Percentiles rank a stretch among this genome's conserved stretches.
These are phyloP conservation scores for Brassica carinata DNA, from an alignment of 345 rosid species.

Conservation along the genomic window DNA sequence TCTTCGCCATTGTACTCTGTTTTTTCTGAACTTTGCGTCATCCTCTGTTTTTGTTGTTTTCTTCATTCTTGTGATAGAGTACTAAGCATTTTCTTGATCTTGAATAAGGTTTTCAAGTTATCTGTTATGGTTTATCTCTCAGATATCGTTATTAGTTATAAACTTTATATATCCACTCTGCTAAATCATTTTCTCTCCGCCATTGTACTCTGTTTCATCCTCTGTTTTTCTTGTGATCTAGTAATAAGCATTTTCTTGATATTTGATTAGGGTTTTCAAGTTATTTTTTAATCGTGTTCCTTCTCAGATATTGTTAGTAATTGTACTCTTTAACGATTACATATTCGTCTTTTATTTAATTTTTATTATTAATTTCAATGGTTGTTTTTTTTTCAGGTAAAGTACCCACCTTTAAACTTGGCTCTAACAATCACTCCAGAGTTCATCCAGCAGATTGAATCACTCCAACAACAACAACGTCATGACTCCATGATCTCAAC, in stretches of 20 bases:
- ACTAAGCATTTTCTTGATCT: neutral
- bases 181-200: too few relatives aligned
- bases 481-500: neutral
- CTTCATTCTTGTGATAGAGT: neutral
- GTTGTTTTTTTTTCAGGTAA: neutral
- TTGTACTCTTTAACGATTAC: neutral
- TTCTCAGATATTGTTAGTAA: neutral
- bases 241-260: too few relatives aligned
- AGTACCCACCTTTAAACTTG: neutral
- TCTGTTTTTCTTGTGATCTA: too few relatives aligned
- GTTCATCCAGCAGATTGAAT: neutral
- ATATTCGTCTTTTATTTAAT: too few relatives aligned
- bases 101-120: neutral
- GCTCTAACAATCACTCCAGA: neutral
- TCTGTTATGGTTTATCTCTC: too few relatives aligned
- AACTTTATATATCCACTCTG: too few relatives aligned
- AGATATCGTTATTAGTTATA: too few relatives aligned
- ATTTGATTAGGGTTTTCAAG: too few relatives aligned
- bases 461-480: neutral
- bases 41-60: neutral
- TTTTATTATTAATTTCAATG: neutral
- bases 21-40: neutral
- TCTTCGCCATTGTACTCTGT: neutral
- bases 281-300: too few relatives aligned
- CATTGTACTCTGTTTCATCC: too few relatives aligned